Evolutionary conservation across 1,284 basidiomycete species (phyloP), one percentile per base, ranked within the genome.

Genomic region (Boletellus deceptivus): DNA sequence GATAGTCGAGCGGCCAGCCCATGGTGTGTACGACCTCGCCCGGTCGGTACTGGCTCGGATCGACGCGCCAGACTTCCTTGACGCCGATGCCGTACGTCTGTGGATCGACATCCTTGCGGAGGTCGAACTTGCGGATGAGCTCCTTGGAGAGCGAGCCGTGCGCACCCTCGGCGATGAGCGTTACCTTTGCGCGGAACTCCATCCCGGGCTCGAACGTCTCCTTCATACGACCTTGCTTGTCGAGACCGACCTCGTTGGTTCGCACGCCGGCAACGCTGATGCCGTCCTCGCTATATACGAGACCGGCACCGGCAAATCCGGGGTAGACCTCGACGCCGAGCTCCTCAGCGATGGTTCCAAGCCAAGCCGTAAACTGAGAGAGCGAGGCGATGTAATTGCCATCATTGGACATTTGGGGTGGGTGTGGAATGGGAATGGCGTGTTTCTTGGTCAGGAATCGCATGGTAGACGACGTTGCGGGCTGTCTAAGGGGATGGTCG

Each of bases 61-160:
- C 85, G 16, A 99, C 86, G 46, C 90, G 83, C 97, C 96, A 99
- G 4, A 99, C 94, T 72, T 99, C 96, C 76, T 99, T 99, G 60
- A 99, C 75, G 9, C 97, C 96, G 52, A 99, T 85, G 0, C 91
- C 96, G 65, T 98, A 99, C 2, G 96, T 99, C 74, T 99, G 97
- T 3, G 91, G 89, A 69, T 98, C 91, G 14, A 85, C 79, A 43
- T 91, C 84, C 44, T 75, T 75, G 22, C 93, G 78, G 31, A 98
- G 76, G 48, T 86, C 77, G 70, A 96, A 95, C 64, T 85, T 82
- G 46, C 78, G 77, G 56, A 94, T 86, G 10, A 87, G 81, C 58
- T 87, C 79, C 71, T 98, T 96, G 13, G 91, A 86, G 27, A 99
- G 77, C 4, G 87, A 91, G 1, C 97, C 96, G 62, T 98, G 96